A percentile compares a stretch with the other conserved stretches of the same genome.
phyloP scores from a whole-genome alignment of 2,329 filamentous ascomycete genomes.

The Penicillium sumatraense region DNA sequence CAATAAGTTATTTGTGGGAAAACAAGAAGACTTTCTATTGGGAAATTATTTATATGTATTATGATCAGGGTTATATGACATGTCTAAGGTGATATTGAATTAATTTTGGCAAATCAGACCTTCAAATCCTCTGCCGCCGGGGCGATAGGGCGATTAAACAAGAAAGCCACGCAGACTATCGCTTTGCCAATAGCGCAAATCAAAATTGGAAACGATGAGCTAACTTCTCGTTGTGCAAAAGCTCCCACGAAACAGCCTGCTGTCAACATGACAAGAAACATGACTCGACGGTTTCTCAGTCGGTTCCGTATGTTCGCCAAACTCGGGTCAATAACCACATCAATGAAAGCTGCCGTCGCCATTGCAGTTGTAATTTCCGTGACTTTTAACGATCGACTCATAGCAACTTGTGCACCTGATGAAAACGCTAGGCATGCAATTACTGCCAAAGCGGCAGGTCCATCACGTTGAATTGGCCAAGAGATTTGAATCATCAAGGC shows the following conservation, averaged over 20 bases:
- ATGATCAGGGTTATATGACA: too few relatives aligned
- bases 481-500: slow-evolving; percentile 56
- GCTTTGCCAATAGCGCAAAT: slow-evolving; percentile 21
- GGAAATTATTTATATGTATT: too few relatives aligned
- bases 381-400: slow-evolving; percentile 59
- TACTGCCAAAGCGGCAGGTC: slow-evolving; percentile 48
- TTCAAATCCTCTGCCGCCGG: neutral
- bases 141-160: slow-evolving; percentile 18
- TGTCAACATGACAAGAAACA: slow-evolving; percentile 21
- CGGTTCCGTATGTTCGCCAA: slow-evolving; percentile 55
- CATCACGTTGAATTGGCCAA: slow-evolving; percentile 40
- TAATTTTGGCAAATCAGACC: neutral
- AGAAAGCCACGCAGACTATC: slow-evolving; percentile 14
- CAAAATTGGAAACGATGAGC: slow-evolving; percentile 19
- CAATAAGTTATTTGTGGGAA: too few relatives aligned
- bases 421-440: slow-evolving; percentile 60
- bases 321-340: slow-evolving; percentile 60
- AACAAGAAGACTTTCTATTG: too few relatives aligned
- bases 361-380: slow-evolving; percentile 68
- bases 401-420: slow-evolving; percentile 63
- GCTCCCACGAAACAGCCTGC: slow-evolving; percentile 24
- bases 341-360: slow-evolving; percentile 67
- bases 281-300: slow-evolving; percentile 37
- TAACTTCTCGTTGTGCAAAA: slow-evolving; percentile 17
- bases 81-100: too few relatives aligned